Base-by-base conservation (phyloP, 306 rosid species). In the Ceratonia siliqua region DNA sequence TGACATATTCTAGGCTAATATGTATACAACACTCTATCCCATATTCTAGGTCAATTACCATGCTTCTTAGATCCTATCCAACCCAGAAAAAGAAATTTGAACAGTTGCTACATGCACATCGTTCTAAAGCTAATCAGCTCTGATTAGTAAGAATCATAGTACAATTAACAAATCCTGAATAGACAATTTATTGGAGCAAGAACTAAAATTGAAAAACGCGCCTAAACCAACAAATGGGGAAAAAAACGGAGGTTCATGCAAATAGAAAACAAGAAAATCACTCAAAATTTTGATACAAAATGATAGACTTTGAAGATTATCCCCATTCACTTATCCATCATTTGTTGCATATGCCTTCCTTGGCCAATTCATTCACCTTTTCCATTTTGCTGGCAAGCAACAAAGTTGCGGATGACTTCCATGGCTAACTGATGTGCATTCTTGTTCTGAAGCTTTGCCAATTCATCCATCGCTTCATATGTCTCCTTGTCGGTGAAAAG, bases 361-460 rank as follows among this genome's bases (percentile, higher is more conserved):
- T 43, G 17, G 72, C 62, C 17, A 42, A 73, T 63, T 86, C 86
- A 89, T 68, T 92, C 89, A 62, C 83, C 56, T 81, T 84, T 89
- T 62, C 98, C 98, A 70, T 94, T 94, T 81, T 86, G 87, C 76
- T 83, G 91, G 74, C 88, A 67, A 63, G 91, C 95, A 62, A 90
- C 97, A 68, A 83, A 94, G 82, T 86, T 86, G 85, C 99, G 93
- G 68, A 94, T 65, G 61, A 94, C 87, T 77, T 92, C 99, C 79
- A 92, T 91, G 76, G 99, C 97, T 53, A 94, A 76, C 74, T 88
- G 96, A 85, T 94, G 97, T 18, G 99, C 97, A 72, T 50, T 94
- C 91, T 94, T 94, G 79, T 86, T 85, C 82, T 94, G 93, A 84
- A 84, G 79, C 82, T 76, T 91, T 56, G 97, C 97, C 20, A 90